These are phyloP conservation scores for Fulvia fulva DNA, from an alignment of 2,329 filamentous ascomycete species.

Conservation along the genomic window DNA sequence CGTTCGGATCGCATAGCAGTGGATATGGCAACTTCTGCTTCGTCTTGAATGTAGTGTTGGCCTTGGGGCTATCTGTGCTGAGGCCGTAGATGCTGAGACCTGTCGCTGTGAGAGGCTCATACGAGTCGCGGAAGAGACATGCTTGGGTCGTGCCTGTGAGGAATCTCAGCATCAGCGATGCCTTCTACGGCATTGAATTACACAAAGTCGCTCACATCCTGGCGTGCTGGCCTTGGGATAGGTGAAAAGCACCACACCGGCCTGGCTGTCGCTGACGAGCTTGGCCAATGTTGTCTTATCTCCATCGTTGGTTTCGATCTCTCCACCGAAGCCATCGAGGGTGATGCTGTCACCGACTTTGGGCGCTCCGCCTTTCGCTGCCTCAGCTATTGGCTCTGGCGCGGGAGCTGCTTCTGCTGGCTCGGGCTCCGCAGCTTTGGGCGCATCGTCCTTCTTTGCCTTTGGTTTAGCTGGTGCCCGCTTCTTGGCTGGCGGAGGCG, in stretches of 20 bases:
- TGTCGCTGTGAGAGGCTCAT: conserved; percentile 68
- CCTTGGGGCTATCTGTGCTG: conserved; percentile 79
- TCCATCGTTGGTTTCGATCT: conserved; percentile 83
- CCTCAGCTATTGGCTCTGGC: conserved; percentile 20
- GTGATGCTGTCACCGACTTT: conserved; percentile 50
- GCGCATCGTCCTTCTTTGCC: conserved; percentile 26
- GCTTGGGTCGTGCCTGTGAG: conserved; percentile 80
- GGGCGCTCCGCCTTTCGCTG: conserved; percentile 18
- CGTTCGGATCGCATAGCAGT: conserved; percentile 76
- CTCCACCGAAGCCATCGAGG: conserved; percentile 56
- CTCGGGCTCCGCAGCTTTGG: conserved; percentile 36
- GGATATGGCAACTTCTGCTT: conserved; percentile 88
- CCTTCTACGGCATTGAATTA: background rate
- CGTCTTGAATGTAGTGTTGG: conserved; percentile 87
- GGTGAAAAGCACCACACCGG: conserved; percentile 86
- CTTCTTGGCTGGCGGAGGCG: conserved; percentile 46
- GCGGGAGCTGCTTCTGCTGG: conserved; percentile 30
- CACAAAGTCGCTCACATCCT: conserved; percentile 67
- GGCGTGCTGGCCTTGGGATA: conserved; percentile 94
- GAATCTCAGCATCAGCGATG: background rate
- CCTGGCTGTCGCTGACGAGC: conserved; percentile 77
- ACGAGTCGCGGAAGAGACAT: conserved; percentile 86
- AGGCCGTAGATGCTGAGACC: conserved; percentile 88
- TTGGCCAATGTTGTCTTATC: conserved; percentile 72
- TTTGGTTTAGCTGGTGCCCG: conserved; percentile 36